Conservation (phyloP, 2,329 filamentous ascomycete genomes). For the Westerdykella aurantiaca region DNA sequence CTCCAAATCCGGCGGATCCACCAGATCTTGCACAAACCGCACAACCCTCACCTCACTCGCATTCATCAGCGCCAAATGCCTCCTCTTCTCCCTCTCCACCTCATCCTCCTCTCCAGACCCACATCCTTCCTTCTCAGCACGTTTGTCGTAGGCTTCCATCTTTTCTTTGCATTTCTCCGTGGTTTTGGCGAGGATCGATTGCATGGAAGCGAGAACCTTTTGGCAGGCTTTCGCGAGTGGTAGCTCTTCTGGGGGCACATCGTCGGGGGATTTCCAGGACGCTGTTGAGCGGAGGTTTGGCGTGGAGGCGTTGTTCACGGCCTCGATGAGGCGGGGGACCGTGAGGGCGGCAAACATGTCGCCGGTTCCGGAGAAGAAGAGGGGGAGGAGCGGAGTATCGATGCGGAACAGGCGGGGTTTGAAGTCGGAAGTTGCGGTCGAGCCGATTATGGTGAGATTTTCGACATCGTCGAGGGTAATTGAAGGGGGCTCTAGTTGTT, state of each 20-base stretch:
- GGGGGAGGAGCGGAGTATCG: slow-evolving; percentile 78
- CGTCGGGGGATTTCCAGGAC: slow-evolving; percentile 74
- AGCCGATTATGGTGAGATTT: slow-evolving; percentile 68
- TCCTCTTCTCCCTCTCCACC: slow-evolving; percentile 49
- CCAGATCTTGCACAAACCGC: slow-evolving; percentile 63
- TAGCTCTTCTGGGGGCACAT: slow-evolving; percentile 61
- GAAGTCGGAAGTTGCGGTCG: slow-evolving; percentile 60
- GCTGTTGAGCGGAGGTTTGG: slow-evolving; percentile 47
- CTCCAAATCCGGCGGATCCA: slow-evolving; percentile 60
- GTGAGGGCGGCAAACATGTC: slow-evolving; percentile 97
- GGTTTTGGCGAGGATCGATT: slow-evolving; percentile 68
- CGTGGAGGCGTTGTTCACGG: slow-evolving; percentile 49
- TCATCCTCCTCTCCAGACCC: slow-evolving; percentile 41
- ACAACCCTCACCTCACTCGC: slow-evolving; percentile 86
- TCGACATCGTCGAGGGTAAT: slow-evolving; percentile 14
- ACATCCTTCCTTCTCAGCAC: slow-evolving; percentile 43
- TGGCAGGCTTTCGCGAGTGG: slow-evolving; percentile 79
- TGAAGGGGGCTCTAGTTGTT: slow-evolving; percentile 15
- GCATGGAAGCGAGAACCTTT: slow-evolving; percentile 89
- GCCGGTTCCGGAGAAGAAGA: slow-evolving; percentile 93
- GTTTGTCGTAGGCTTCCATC: slow-evolving; percentile 47
- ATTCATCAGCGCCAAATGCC: slow-evolving; percentile 67
- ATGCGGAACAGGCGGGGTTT: slow-evolving; percentile 81
- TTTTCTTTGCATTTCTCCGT: slow-evolving; percentile 60
- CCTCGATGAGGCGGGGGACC: slow-evolving; percentile 81